Evolutionary conservation across 768 basidiomycete genomes (phyloP).

Genomic region (Suillus ampliporus): DNA sequence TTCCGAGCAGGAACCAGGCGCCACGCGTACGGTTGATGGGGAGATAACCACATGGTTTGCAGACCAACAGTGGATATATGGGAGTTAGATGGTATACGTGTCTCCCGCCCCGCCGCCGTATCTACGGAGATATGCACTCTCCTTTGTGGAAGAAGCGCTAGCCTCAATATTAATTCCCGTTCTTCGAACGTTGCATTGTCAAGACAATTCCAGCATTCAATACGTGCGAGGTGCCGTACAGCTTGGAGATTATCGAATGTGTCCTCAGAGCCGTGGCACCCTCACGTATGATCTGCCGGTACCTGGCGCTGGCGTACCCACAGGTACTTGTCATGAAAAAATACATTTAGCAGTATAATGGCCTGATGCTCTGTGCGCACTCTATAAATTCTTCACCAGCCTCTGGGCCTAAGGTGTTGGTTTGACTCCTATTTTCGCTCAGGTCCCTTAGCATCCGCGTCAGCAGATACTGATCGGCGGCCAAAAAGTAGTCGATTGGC

Average conservation of each 20-base stretch:
- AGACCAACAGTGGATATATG: not conserved
- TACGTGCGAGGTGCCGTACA: not conserved
- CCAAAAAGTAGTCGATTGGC: not conserved
- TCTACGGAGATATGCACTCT: not conserved
- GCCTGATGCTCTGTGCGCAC: not conserved
- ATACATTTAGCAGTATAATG: not conserved
- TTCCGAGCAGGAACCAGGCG: not conserved
- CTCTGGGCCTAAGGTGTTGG: not conserved
- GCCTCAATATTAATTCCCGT: slow-evolving; percentile 1
- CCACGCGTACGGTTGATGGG: not conserved
- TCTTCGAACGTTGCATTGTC: not conserved
- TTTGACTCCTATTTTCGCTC: not conserved
- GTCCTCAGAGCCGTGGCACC: not conserved
- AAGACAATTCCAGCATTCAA: not conserved
- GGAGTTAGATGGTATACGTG: not conserved
- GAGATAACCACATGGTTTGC: not conserved
- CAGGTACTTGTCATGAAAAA: not conserved
- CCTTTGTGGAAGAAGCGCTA: not conserved
- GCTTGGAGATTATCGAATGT: not conserved
- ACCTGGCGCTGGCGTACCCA: not conserved
- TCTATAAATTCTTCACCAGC: not conserved
- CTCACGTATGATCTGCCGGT: not conserved
- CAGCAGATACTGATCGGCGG: not conserved
- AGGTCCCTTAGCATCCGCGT: too few relatives aligned
- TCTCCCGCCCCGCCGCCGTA: not conserved